Evolutionary conservation across 306 rosid genomes (phyloP), one percentile per base, ranked within the genome.

Genomic region (Gastrolobium villosum): DNA sequence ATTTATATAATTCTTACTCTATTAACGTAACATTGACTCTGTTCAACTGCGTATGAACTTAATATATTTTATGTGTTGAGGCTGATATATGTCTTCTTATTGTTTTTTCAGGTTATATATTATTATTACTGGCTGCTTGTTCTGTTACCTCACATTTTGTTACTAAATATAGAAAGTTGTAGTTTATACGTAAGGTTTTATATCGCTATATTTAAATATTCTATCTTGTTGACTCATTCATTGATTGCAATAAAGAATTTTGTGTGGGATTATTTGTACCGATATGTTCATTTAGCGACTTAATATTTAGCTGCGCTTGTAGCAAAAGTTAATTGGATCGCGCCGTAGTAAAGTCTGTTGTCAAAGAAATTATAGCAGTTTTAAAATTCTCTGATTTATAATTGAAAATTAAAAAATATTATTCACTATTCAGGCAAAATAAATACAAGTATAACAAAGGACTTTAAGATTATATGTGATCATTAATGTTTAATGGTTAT

Each of bases 91-190:
- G 34, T 78, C 5, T 31, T 0, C 4, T 8, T 74, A 34, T 69
- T 79, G 32, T 39, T 65, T 62, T 83, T 85, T 70, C 86, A 85
- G 89, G 89, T 85, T 39, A 60, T 45, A 20, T 20, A 37, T 65
- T 77, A 37, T 72, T 79, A 53, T 59, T 49, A 13, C 43, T 74
- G 73, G 81, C 55, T 74, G 68, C 77, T 41, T 66, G 49, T 13
- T 74, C 49, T 69, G 35, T 59, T 74, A 81, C 65, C 74, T 60
- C 84, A 52, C 81, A 67, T 74, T 73, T 79, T 83, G 84, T 41
- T 53, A 20, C 35, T 68, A 66, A 54, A 36, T 67, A 59, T 83
- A 79, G 87, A 83, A 78, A 73, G 41, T 40, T 67, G 76, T 74
- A 61, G 64, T 40, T 37, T 74, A 65, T 78, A 56, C 66, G 43